Evolutionary conservation across 805 yeast genomes (phyloP), one percentile per base, ranked within the genome.

Genomic region (Candida koratica): DNA sequence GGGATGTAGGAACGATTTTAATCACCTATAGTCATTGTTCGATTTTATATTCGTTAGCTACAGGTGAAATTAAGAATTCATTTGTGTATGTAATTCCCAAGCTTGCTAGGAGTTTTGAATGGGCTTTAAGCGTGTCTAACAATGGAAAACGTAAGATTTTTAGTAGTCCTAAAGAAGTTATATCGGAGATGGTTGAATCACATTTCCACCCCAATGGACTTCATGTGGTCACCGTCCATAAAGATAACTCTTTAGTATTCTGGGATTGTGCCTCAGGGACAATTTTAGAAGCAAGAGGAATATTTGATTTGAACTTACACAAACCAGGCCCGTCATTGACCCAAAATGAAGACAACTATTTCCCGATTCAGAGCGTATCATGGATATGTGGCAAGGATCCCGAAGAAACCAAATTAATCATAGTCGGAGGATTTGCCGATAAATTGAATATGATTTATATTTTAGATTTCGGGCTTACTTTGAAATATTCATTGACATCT

Each of bases 171-270:
- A 64, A 61, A 34, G 64, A 55, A 15, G 55, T 66, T 4, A 41
- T 58, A 3, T 51, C 58, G 5, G 62, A 56, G 30, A 27, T 66
- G 17, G 44, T 37, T 4, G 71, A 79, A 33, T 80, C 95, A 0
- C 65, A 76, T 22, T 93, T 85, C 76, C 97, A 90, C 57, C 98
- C 99, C 2, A 87, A 87, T 52, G 96, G 97, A 0, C 71, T 88
- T 29, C 95, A 89, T 53, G 61, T 86, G 3, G 71, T 84, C 14
- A 81, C 96, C 0, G 72, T 78, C 2, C 94, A 90, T 56, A 79
- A 67, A 15, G 96, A 89, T 51, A 90, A 90, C 36, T 75, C 94
- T 0, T 51, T 93, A 24, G 95, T 78, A 1, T 93, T 93, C 52
- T 93, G 97, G 97, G 98, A 93, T 57, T 83, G 86, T 1, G 71